Base-by-base conservation (phyloP, 805 yeast species). In the Cyberlindnera samutprakarnensis region DNA sequence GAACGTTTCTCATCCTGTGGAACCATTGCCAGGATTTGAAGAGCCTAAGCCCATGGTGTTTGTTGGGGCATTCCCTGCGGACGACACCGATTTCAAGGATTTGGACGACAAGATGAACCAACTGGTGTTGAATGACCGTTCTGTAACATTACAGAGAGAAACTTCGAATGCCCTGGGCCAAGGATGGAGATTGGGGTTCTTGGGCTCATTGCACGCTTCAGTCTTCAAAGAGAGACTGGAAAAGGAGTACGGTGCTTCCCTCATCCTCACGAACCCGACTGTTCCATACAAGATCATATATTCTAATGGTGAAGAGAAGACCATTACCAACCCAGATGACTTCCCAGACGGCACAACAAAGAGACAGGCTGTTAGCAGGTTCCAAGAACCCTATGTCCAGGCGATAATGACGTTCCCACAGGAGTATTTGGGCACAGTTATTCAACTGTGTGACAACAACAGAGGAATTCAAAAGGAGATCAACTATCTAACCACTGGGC, bases 31-130 rank as follows among this genome's bases (percentile, higher is more conserved):
- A 1, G 97, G 97, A 1, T 92, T 90, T 55, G 96, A 88, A 57
- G 96, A 86, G 47, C 88, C 94, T 1, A 88, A 92, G 56, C 96
- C 97, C 1, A 92, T 92, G 97, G 97, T 90, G 7, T 92, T 90
- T 54, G 94, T 90, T 30, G 97, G 97, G 11, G 98, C 97, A 0
- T 90, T 86, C 47, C 97, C 98, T 0, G 92, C 96, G 0, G 95
- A 90, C 49, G 95, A 95, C 5, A 70, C 80, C 0, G 95, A 90
- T 47, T 90, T 90, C 55, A 82, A 83, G 39, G 79, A 72, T 18
- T 68, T 90, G 64, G 94, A 92, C 50, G 97, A 92, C 47, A 80
- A 87, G 53, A 75, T 90, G 57, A 84, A 80, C 46, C 87, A 86
- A 49, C 64, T 90, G 42, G 94, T 90, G 6, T 63, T 92, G 37